Base-by-base conservation (phyloP, 1,139 yeast species). In the Geotrichum siamense region DNA sequence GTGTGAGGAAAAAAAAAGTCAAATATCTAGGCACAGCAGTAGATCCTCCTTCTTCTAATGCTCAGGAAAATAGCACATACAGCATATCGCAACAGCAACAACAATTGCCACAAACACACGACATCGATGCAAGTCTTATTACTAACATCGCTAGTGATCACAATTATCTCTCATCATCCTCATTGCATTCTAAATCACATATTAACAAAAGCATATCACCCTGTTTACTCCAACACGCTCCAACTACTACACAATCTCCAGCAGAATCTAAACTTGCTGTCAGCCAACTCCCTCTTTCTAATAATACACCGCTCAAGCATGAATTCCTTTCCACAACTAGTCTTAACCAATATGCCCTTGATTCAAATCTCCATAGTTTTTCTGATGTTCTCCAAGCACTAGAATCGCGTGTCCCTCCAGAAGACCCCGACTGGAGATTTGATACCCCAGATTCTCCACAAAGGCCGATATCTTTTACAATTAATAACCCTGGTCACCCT, bases 1-100 rank as follows among this genome's bases (percentile, higher is more conserved):
- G 96, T 3, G 93, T 93, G 1, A 67, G 97, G 41, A 89, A 89
- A 64, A 33, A 33, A n/a, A 71, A 76, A 53, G 85, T 86, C 60
- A 89, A 89, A 59, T 89, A 89, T 55, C 63, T 89, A 43, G 70
- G 55, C 17, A 22, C 9, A 3, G 17, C 29, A 30, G 10, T 12
- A 21, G 19, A n/a, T 12, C 26, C 27, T 36, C 33, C 17, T 79
- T 10, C 19, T 12, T 17, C 26, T 23, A 10, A 17, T n/a, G 38
- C 22, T 34, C 38, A 34, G 8, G 27, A 23, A 10, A 19, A 16
- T 33, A 6, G 5, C 17, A 34, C 38, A 23, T 8, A 20, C 22
- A 9, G 12, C n/a, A 5, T 4, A 5, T 5, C 35, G 5, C 40
- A 19, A 12, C 40, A 27, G 32, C 40, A 16, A 6, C 33, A 31